Evolutionary conservation across 345 rosid species (phyloP).

Genomic region (Moringa oleifera): DNA sequence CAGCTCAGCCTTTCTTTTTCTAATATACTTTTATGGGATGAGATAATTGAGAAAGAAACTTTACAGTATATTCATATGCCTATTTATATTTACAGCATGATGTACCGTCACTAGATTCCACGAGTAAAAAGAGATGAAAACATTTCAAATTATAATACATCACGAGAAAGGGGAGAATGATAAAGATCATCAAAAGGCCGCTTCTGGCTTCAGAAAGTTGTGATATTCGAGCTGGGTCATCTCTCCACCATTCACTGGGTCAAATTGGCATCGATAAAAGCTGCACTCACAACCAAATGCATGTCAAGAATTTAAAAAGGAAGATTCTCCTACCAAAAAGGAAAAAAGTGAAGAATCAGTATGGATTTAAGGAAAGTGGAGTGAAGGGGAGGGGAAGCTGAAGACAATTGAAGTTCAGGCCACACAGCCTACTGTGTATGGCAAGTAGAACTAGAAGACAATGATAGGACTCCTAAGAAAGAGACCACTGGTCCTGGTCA

Average conservation of each 20-base stretch:
- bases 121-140: neutral
- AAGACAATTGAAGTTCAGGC: too few relatives aligned
- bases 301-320: neutral
- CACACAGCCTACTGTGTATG: too few relatives aligned
- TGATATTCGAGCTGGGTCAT: slow-evolving; percentile 82
- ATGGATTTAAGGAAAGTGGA: too few relatives aligned
- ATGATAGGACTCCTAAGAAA: neutral
- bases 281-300: slow-evolving; percentile 37
- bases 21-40: too few relatives aligned
- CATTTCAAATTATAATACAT: too few relatives aligned
- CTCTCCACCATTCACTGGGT: slow-evolving; percentile 86
- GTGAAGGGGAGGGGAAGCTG: too few relatives aligned
- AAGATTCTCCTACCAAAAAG: too few relatives aligned
- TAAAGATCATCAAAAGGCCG: slow-evolving; percentile 37
- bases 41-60: neutral
- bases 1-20: neutral
- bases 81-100: too few relatives aligned
- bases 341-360: too few relatives aligned
- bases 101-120: neutral
- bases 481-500: neutral
- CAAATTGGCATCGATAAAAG: slow-evolving; percentile 86
- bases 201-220: slow-evolving; percentile 76
- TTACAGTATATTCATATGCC: neutral
- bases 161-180: neutral
- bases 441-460: too few relatives aligned